Evolutionary conservation across 2,329 filamentous ascomycete species (phyloP), one percentile per base, ranked within the genome.

Genomic region (Colletotrichum sublineola): DNA sequence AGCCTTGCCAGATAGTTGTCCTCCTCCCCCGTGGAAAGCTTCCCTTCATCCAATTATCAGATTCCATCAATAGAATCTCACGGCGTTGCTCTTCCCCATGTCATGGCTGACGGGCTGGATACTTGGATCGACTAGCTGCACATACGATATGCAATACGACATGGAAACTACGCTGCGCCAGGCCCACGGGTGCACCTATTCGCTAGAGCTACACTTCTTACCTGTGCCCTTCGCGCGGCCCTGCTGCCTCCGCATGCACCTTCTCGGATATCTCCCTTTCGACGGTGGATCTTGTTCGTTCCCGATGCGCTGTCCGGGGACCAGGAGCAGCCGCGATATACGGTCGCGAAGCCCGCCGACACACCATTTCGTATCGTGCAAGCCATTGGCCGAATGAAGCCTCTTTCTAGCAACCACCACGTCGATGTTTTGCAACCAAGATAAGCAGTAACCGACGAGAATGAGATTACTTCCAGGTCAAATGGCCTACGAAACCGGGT

Each of bases 41-140:
- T 63, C 52, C 44, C 42, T 38, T 48, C 52, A 44, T 52, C 48
- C 36, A 57, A 42, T 50, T 12, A 5, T 33, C 29, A 55, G 57
- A 67, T 71, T 63, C 71, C 71, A 71, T 73, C 71, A 73, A 73
- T 73, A 33, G 36, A 50, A 50, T 57, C 29, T 20, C 55, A n/a
- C 18, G 42, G 29, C 42, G 53, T 38, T 38, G 24, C 20, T 33
- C 33, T 8, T 24, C 36, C 20, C 18, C 57, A 42, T 60, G 40
- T 31, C 53, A 61, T 44, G 46, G 60, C 60, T 48, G 31, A 38
- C 42, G 24, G 66, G 40, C 55, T 61, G 66, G 66, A 61, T 46
- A 55, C 66, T 64, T 42, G 55, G 52, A 62, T 71, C 64, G 53
- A 56, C 33, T 60, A 24, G 50, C 61, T n/a, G 24, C 46, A 44